Percentiles rank a stretch among this genome's conserved stretches.
Evolutionary conservation across 306 rosid species (phyloP).

Genomic region (Fagus sylvatica): DNA sequence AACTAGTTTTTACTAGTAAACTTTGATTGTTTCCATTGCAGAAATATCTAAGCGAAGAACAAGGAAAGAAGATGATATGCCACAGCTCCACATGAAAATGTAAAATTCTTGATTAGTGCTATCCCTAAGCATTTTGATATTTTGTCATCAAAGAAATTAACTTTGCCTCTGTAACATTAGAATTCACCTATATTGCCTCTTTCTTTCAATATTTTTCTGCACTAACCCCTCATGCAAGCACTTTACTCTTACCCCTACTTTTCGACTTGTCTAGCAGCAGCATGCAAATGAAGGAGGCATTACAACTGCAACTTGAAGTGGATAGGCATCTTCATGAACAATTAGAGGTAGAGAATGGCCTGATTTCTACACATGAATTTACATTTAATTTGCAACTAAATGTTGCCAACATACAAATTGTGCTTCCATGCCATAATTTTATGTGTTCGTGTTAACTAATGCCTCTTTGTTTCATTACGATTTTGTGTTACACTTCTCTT

Average conservation of each 20-base stretch:
- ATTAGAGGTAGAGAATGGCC: constrained; percentile 29
- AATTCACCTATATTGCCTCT: not conserved
- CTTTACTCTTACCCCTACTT: not conserved
- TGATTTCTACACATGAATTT: not conserved
- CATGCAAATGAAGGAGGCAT: constrained; percentile 44
- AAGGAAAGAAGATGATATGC: not conserved
- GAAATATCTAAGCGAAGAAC: not conserved
- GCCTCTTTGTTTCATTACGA: no score
- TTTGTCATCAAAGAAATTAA: not conserved
- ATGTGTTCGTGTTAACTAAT: no score
- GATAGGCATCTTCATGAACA: constrained; percentile 38
- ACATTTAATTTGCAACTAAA: no score
- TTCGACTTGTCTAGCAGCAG: constrained; percentile 22
- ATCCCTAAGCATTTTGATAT: not conserved
- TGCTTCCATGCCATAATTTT: no score
- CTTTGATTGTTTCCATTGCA: not conserved
- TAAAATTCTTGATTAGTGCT: not conserved
- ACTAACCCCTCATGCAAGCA: no score
- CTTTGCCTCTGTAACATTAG: not conserved
- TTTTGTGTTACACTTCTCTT: no score
- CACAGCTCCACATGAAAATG: not conserved
- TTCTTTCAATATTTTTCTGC: not conserved
- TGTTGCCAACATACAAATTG: no score
- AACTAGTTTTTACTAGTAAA: not conserved
- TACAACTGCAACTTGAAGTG: constrained; percentile 39